Conservation (phyloP, 129 eudicot genomes). For the Saussurea involucrata region DNA sequence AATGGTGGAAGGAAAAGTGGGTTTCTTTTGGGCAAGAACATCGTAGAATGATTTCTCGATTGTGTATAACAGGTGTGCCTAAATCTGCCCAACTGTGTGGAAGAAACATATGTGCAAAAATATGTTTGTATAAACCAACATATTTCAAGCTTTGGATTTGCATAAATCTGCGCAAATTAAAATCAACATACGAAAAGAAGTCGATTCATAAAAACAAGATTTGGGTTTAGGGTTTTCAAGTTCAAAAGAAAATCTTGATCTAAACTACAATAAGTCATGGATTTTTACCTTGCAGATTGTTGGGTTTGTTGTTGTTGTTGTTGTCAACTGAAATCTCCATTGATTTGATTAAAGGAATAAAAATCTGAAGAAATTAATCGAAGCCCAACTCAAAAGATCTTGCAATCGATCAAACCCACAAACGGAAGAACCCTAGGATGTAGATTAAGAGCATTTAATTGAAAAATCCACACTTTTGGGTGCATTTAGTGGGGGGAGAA, state of each 20-base stretch:
- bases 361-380: conserved; percentile 7
- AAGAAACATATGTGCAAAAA: too few species aligned
- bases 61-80: too few species aligned
- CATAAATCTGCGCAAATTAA: too few species aligned
- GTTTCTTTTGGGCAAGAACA: conserved; percentile 35
- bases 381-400: conserved; percentile 19
- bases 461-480: conserved; percentile 16
- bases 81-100: too few species aligned
- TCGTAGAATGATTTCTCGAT: conserved; percentile 53
- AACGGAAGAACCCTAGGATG: conserved; percentile 20
- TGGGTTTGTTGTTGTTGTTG: conserved; percentile 23
- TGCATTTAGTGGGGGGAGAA: conserved; percentile 27
- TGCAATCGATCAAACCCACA: conserved; percentile 24
- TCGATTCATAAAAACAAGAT: neutral
- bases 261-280: neutral
- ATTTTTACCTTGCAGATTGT: conserved; percentile 29
- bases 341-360: neutral
- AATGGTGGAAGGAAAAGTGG: conserved; percentile 8
- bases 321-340: conserved; percentile 33
- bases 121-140: too few species aligned
- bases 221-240: neutral
- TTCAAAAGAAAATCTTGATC: conserved; percentile 14
- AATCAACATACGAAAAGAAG: too few species aligned
- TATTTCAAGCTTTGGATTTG: too few species aligned
- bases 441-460: conserved; percentile 33